Evolutionary conservation across 163 green algal genomes (phyloP), one percentile per base, ranked within the genome.

Genomic region (Chlorella variabilis): DNA sequence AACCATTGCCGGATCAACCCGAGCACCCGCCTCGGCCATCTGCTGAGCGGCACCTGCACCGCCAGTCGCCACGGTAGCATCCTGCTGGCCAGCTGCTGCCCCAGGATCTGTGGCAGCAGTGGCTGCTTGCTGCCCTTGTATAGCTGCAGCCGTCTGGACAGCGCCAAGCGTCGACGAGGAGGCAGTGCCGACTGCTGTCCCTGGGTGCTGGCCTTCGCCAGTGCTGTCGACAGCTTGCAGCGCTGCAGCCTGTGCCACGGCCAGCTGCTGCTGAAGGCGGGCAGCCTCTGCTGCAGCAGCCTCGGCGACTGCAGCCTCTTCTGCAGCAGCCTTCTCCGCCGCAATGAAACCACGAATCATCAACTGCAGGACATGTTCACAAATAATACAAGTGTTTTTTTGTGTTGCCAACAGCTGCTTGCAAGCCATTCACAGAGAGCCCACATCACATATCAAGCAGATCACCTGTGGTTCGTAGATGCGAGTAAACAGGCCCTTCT

Each of bases 391-490:
- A n/a, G n/a, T n/a, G n/a, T n/a, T n/a, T n/a, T n/a, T n/a, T n/a
- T n/a, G n/a, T n/a, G n/a, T n/a, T n/a, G n/a, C n/a, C n/a, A n/a
- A n/a, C n/a, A n/a, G n/a, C n/a, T n/a, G n/a, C n/a, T n/a, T n/a
- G n/a, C n/a, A n/a, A n/a, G n/a, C n/a, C n/a, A n/a, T n/a, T n/a
- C n/a, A n/a, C n/a, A n/a, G n/a, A n/a, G n/a, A n/a, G n/a, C n/a
- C n/a, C n/a, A n/a, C n/a, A n/a, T n/a, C n/a, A n/a, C n/a, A n/a
- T n/a, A n/a, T n/a, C n/a, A n/a, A n/a, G n/a, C n/a, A n/a, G n/a
- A n/a, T n/a, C 33, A 93, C 81, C 90, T 96, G 92, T 8, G 93
- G 93, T 33, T 90, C 89, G 84, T 95, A 92, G 31, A 95, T 84
- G 38, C 93, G 91, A 25, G 81, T 80, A 74, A 96, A 91, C 20